Evolutionary conservation across 176 grass and related monocot species (phyloP).

Genomic region (Areca catechu): DNA sequence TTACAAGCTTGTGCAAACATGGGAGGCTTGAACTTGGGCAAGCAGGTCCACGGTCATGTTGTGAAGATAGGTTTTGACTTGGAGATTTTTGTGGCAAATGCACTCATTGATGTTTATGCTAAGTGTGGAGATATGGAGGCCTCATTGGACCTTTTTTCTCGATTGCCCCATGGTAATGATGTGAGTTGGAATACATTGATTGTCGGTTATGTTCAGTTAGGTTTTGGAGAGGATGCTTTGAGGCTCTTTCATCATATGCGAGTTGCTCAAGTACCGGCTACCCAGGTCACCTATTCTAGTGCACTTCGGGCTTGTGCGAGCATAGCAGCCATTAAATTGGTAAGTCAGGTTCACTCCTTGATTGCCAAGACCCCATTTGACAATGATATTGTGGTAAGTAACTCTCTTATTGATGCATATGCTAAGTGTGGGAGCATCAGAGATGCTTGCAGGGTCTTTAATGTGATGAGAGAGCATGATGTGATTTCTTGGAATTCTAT

Average conservation of each 20-base stretch:
- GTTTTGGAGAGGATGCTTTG: conserved; percentile 34
- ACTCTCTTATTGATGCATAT: conserved; percentile 76
- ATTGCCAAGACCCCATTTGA: conserved; percentile 54
- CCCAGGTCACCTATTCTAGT: conserved; percentile 73
- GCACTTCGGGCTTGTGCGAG: conserved; percentile 57
- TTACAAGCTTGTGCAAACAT: conserved; percentile 27
- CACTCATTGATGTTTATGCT: conserved; percentile 65
- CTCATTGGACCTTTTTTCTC: conserved; percentile 22
- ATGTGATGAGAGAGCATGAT: conserved; percentile 12
- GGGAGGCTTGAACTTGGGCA: conserved; percentile 10
- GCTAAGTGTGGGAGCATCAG: conserved; percentile 60
- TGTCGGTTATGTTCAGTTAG: conserved; percentile 42
- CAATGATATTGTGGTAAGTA: conserved; percentile 41
- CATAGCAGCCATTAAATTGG: conserved; percentile 40
- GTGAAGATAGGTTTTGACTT: conserved; percentile 46
- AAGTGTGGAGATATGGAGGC: conserved; percentile 60
- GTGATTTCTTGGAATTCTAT: conserved; percentile 32
- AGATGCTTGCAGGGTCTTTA: conserved; percentile 44
- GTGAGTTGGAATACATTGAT: conserved; percentile 80
- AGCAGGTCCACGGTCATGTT: conserved; percentile 23
- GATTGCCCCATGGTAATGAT: conserved; percentile 35
- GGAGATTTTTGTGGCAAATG: conserved; percentile 62
- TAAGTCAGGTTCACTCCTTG: conserved; percentile 52
- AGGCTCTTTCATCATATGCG: conserved; percentile 44
- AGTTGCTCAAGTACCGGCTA: conserved; percentile 15